Base-by-base conservation (phyloP, 2,329 filamentous ascomycete genomes). In the Beauveria asiatica region DNA sequence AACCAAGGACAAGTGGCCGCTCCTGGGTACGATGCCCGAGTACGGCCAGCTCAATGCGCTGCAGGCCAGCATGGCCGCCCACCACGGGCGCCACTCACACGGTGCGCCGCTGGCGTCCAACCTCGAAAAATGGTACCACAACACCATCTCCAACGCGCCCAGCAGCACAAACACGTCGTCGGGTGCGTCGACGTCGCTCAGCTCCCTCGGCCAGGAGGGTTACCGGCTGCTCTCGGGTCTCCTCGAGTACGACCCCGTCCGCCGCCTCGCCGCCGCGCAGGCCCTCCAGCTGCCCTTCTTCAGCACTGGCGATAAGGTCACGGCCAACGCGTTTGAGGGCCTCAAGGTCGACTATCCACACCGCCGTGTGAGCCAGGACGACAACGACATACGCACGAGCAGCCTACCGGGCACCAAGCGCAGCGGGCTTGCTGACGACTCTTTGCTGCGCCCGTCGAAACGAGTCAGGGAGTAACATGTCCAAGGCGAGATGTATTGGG, bases 251-350 rank as follows among this genome's bases (percentile, higher is more conserved):
- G 93, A 99, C 72, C 94, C 94, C 0, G 83, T 88, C 57, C 92
- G 92, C 72, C 84, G 94, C 4, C 80, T 97, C 60, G 96, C 91
- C 1, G 94, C 94, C 0, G 87, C 90, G 48, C 84, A 92, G 68
- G 94, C 94, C 1, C 78, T 99, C n/a, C 84, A 91, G 67, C 92
- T 97, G 67, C 85, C 89, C 0, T 97, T 97, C 73, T 99, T 99
- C 72, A 83, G 79, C 39, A 86, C 85, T 67, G 86, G 86, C 2
- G 86, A 89, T 23, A 84, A 85, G 62, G 83, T 94, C 19, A 88
- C 83, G 45, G 81, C 85, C 44, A 94, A 96, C 70, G 97, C 92
- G 70, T 99, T 99, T 66, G 91, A 96, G 68, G 92, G 92, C 0
- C 81, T 92, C 57, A 90, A 91, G 73, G 85, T 85, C 64, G 90